Conservation (phyloP, 768 basidiomycete genomes). For the Pleurotus tuoliensis region DNA sequence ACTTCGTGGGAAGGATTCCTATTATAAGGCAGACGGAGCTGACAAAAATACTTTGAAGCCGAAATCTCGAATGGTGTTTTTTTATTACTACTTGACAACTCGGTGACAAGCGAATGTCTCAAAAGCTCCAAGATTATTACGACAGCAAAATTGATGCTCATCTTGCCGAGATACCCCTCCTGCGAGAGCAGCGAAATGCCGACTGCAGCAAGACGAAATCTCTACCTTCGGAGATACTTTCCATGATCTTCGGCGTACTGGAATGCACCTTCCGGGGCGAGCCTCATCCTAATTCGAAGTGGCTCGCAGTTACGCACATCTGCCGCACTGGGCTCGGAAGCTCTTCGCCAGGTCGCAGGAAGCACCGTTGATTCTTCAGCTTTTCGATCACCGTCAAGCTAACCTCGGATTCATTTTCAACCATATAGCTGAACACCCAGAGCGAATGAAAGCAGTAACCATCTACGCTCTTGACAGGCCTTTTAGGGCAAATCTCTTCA, state of each 20-base stretch:
- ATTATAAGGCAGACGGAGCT: too few species aligned
- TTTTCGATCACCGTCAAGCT: neutral
- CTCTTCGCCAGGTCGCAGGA: neutral
- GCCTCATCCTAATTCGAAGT: neutral
- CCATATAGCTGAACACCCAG: neutral
- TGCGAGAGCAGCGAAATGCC: neutral
- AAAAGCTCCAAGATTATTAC: neutral
- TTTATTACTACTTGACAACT: too few species aligned
- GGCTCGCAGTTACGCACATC: neutral
- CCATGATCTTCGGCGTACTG: neutral
- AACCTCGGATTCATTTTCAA: neutral
- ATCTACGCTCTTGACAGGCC: neutral
- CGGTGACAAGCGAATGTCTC: too few species aligned
- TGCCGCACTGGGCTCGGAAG: neutral
- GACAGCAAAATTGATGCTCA: neutral
- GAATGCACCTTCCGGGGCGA: neutral
- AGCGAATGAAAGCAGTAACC: neutral
- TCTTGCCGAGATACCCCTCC: neutral
- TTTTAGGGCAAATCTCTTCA: neutral
- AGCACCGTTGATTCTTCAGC: neutral
- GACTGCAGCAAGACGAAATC: neutral
- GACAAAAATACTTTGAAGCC: too few species aligned
- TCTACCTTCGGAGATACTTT: neutral
- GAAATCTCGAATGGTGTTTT: too few species aligned
- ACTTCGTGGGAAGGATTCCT: too few species aligned